Base-by-base conservation (phyloP, 176 grass and related monocot genomes). In the Pontederia crassipes region DNA sequence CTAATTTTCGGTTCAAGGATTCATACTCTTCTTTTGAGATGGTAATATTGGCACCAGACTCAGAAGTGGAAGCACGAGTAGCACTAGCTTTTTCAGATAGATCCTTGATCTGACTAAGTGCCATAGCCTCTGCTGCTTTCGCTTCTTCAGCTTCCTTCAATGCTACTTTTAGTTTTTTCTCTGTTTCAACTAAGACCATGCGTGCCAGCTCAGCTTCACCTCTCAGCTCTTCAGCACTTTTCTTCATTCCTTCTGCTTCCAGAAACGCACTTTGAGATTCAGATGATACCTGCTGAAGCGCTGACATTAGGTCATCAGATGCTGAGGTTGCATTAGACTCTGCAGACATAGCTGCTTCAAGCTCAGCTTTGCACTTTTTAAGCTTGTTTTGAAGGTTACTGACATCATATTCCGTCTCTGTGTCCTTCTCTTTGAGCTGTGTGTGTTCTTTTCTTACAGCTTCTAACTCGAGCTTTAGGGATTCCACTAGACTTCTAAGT, bases 21-120 rank as follows among this genome's bases (percentile, higher is more conserved):
- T 88, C 83, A 46, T 90, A 90, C 69, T 91, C 92, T 51, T 88
- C 87, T 61, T 88, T 97, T 71, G 92, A 97, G 61, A 97, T 97
- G 76, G 76, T 91, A 60, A 97, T 82, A 58, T 97, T 97, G 46
- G 72, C 68, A 61, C 65, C 83, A 7, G 75, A 77, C 69, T 90
- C 86, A 28, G 91, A 95, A 71, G 91, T 82, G 54, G 91, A 90
- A 17, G 86, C 80, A 49, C 83, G 81, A 53, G 78, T 72, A 46
- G 72, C 80, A 79, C 85, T 89, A 75, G 86, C 60, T 74, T 75
- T 78, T 20, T 90, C 86, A 56, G 91, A 95, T n/a, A 95, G 71
- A 56, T 95, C 69, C 72, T 90, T 90, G 55, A 95, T 95, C 45
- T 72, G 68, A 67, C 90, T 81, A 74, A 95, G 86, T n/a, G 91